phyloP scores from a whole-genome alignment of 495 filamentous ascomycete genomes.

The Annulohypoxylon bovei region DNA sequence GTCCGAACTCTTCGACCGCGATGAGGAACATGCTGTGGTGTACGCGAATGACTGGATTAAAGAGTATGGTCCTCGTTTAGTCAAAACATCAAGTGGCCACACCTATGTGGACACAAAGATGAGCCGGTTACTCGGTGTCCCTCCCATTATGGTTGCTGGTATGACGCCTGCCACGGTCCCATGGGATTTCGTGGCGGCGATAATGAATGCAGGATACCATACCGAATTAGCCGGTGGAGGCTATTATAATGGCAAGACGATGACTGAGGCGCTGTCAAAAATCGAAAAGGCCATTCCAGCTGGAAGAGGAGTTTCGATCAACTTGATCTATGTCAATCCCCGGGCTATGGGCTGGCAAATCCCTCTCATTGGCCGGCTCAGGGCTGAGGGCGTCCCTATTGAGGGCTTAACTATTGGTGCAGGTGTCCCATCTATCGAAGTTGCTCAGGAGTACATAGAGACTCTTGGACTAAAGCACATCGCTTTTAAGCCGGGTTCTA shows the following conservation, averaged over 20 bases:
- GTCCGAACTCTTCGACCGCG: constrained; percentile 94
- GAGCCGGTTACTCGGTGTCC: constrained; percentile 88
- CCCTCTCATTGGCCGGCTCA: constrained; percentile 83
- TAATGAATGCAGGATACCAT: constrained; percentile 92
- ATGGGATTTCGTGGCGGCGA: constrained; percentile 92
- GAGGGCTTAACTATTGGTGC: constrained; percentile 95
- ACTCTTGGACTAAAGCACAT: constrained; percentile 96
- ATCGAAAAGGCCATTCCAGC: constrained; percentile 89
- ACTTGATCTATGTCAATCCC: constrained; percentile 97
- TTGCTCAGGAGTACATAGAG: constrained; percentile 92
- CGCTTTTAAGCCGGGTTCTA: constrained; percentile 91
- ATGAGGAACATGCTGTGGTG: constrained; percentile 90
- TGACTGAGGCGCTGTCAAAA: constrained; percentile 89
- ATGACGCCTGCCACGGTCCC: constrained; percentile 93
- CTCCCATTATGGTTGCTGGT: constrained; percentile 89
- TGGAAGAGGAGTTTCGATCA: constrained; percentile 91
- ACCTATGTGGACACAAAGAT: constrained; percentile 98
- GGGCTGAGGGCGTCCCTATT: constrained; percentile 89
- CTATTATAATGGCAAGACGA: constrained; percentile 89
- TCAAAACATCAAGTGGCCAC: constrained; percentile 84
- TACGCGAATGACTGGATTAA: constrained; percentile 99
- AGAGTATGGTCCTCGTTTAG: constrained; percentile 87
- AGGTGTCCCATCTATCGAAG: constrained; percentile 92
- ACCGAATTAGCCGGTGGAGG: constrained; percentile 89
- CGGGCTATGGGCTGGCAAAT: constrained; percentile 98